Evolutionary conservation across 768 basidiomycete genomes (phyloP).

Genomic region (Pleurotus cornucopiae): DNA sequence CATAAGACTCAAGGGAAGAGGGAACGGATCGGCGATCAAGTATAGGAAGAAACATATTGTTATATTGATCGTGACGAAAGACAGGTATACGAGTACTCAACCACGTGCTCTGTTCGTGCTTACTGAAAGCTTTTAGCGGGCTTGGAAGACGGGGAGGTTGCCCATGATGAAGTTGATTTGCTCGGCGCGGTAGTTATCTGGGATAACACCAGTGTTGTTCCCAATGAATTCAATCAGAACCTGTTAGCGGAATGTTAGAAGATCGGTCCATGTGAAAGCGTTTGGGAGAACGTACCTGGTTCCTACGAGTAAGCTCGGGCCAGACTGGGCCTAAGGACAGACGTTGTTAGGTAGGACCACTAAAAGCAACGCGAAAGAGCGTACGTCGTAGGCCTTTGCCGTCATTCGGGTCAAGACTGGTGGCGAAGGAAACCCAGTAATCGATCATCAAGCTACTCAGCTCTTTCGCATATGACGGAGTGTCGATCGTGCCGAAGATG

Average conservation of each 20-base stretch:
- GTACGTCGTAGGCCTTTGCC: slow-evolving; percentile 30
- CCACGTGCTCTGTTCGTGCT: too few relatives aligned
- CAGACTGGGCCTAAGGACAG: not conserved
- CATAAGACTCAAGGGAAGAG: not conserved
- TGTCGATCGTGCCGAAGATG: slow-evolving; percentile 22
- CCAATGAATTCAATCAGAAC: slow-evolving; percentile 3
- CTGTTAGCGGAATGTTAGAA: not conserved
- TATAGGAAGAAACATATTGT: not conserved
- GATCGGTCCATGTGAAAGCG: not conserved
- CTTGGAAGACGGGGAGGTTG: slow-evolving; percentile 6
- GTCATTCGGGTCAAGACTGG: slow-evolving; percentile 40
- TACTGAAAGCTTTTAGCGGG: not conserved
- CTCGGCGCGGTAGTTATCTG: slow-evolving; percentile 3
- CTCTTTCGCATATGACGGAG: slow-evolving; percentile 13
- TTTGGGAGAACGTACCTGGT: not conserved
- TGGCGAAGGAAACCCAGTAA: slow-evolving; percentile 44
- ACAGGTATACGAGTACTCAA: not conserved
- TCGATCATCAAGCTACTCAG: slow-evolving; percentile 35
- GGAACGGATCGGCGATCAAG: not conserved
- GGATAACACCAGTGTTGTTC: not conserved
- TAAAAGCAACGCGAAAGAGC: not conserved
- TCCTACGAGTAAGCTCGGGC: not conserved
- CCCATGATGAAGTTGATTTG: slow-evolving; percentile 4
- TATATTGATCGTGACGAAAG: not conserved
- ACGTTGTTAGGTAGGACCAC: not conserved